Evolutionary conservation across 805 yeast genomes (phyloP), one percentile per base, ranked within the genome.

Genomic region (Pichia cabralensis): DNA sequence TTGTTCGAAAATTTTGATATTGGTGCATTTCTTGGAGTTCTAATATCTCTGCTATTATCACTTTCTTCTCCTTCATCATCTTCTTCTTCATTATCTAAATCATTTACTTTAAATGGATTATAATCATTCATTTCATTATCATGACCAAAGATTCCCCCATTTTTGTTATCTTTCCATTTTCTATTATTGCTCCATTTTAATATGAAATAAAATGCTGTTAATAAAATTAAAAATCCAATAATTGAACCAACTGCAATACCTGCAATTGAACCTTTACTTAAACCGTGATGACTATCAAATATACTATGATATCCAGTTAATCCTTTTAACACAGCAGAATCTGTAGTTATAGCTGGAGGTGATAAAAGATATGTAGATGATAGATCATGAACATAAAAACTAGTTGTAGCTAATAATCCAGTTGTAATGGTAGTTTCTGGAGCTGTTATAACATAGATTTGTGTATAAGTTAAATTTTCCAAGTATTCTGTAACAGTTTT

Each of bases 211-310:
- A 49, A 31, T 3, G 49, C n/a, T 2, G 38, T 16, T 8, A 41
- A 9, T 3, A 42, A 35, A 4, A 46, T 19, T 6, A 43, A 30
- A 15, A 47, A 28, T 3, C 54, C 58, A 16, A 45, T 17, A 9
- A 49, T 34, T 13, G 45, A 30, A 12, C 58, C 60, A 14, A 56
- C 45, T 2, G 50, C 44, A 17, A 50, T 44, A 8, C 61, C 61
- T 1, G 59, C 59, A 22, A 52, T 49, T 8, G 52, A 34, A 12
- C 56, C 53, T 12, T 28, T 39, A 17, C 44, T 33, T 20, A 45
- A 25, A 7, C 20, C 23, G 5, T 21, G 26, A 24, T 24, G 17
- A 24, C 16, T 20, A 17, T 29, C 14, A 9, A 27, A 28, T 16
- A 39, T 20, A 12, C 15, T 9, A 17, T 28, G 30, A n/a, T 37